Evolutionary conservation across 257 asterid species (phyloP), one percentile per base, ranked within the genome.

Genomic region (Thymus quinquecostatus): DNA sequence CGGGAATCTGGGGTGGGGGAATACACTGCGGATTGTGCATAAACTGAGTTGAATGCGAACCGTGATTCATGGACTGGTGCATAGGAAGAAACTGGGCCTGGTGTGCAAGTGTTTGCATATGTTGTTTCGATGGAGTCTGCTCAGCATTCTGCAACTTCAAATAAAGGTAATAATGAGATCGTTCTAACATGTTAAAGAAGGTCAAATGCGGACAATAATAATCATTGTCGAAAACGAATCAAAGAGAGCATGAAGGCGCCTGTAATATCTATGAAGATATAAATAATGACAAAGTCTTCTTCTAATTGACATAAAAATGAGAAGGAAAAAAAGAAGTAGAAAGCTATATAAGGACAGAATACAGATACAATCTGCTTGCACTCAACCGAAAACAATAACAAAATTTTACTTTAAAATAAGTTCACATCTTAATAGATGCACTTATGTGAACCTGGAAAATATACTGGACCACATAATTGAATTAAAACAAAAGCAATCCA

Each of bases 1-100:
- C 98, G 43, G 96, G 77, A 84, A 92, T 75, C 65, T 90, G 96
- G 44, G 95, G 78, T 51, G 85, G 82, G 36, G 98, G 84, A 33
- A 87, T 87, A 72, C 91, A 87, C 34, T 87, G 96, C 72, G 86
- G 97, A 80, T 79, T 81, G 69, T 85, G 91, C 78, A 91, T 75
- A 73, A 79, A 87, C 60, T 89, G 95, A 64, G 88, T 63, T 45
- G 86, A 75, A 72, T 85, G 91, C 57, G 86, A 87, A 64, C 79
- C 82, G 68, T 87, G 97, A 78, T 81, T 81, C 49, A 89, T 86
- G 50, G 85, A 89, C 73, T 85, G 92, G 58, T 85, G 92, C 67
- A 85, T 73, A 70, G 93, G 81, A 81, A 85, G 91, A 80, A 79
- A 89, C 69, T 85, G 96, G 68, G 86, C 60, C 75, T 86, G 95